Conservation (phyloP, 768 basidiomycete species). For the Serpula lacrymans region DNA sequence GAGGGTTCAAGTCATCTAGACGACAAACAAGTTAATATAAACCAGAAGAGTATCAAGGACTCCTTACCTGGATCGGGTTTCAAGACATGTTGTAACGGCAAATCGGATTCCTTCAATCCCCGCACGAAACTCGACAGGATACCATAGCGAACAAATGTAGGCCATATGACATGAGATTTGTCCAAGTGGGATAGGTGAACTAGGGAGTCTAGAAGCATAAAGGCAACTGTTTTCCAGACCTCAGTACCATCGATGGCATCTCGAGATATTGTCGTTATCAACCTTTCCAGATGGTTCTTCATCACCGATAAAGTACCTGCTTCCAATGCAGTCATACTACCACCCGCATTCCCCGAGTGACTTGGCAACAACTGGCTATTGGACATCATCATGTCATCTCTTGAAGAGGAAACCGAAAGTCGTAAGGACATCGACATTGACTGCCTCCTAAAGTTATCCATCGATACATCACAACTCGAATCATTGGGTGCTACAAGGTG, state of each 20-base stretch:
- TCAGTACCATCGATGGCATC: conserved; percentile 95
- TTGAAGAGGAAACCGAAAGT: conserved; percentile 33
- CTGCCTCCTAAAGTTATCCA: conserved; percentile 20
- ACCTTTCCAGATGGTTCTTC: conserved; percentile 64
- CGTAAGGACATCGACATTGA: conserved; percentile 31
- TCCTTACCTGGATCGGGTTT: conserved; percentile 85
- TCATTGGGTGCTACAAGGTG: conserved; percentile 49
- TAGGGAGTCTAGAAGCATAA: conserved; percentile 82
- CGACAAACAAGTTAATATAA: conserved; percentile 1
- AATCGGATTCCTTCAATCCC: conserved; percentile 81
- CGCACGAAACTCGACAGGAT: conserved; percentile 78
- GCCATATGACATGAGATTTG: conserved; percentile 60
- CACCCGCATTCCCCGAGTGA: no score
- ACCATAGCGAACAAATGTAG: conserved; percentile 65
- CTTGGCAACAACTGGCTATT: conserved; percentile 37
- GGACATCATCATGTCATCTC: conserved; percentile 37
- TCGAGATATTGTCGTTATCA: conserved; percentile 71
- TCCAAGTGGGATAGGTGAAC: conserved; percentile 68
- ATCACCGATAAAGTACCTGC: conserved; percentile 63
- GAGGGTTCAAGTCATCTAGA: conserved; percentile 86
- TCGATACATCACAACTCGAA: conserved; percentile 10
- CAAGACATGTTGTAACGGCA: conserved; percentile 67
- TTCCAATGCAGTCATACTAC: conserved; percentile 48
- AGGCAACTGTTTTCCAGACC: conserved; percentile 96
- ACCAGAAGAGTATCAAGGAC: conserved; percentile 3